Conservation (phyloP, 2,329 filamentous ascomycete genomes). For the Diatrype stigma region DNA sequence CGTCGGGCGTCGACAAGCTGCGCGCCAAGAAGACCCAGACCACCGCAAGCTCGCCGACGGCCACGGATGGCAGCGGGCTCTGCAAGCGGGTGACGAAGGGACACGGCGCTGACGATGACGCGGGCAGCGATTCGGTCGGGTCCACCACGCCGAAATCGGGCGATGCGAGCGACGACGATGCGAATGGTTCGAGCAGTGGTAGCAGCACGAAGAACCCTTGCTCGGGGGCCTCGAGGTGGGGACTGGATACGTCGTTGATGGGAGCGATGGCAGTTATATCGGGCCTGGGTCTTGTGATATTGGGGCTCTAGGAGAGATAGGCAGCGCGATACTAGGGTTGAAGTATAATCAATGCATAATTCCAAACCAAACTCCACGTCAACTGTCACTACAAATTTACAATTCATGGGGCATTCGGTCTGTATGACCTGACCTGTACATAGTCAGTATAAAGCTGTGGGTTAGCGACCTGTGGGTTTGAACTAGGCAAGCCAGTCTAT, state of each 20-base stretch:
- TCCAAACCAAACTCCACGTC: no score
- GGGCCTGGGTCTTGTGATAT: neutral
- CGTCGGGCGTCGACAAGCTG: neutral
- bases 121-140: neutral
- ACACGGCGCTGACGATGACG: neutral
- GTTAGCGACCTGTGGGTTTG: no score
- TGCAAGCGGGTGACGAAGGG: neutral
- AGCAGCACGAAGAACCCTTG: neutral
- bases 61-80: neutral
- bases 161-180: neutral
- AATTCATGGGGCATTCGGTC: no score
- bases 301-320: neutral
- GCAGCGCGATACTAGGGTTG: conserved; percentile 16
- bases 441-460: no score
- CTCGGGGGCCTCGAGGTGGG: neutral
- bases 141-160: neutral
- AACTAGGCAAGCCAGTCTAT: no score
- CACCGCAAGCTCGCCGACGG: conserved; percentile 42
- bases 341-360: no score
- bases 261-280: neutral
- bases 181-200: neutral
- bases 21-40: conserved; percentile 8
- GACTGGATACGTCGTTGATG: neutral
- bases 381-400: no score
- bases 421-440: no score